Evolutionary conservation across 2,329 filamentous ascomycete genomes (phyloP), one percentile per base, ranked within the genome.

Genomic region (Fusarium decemcellulare): DNA sequence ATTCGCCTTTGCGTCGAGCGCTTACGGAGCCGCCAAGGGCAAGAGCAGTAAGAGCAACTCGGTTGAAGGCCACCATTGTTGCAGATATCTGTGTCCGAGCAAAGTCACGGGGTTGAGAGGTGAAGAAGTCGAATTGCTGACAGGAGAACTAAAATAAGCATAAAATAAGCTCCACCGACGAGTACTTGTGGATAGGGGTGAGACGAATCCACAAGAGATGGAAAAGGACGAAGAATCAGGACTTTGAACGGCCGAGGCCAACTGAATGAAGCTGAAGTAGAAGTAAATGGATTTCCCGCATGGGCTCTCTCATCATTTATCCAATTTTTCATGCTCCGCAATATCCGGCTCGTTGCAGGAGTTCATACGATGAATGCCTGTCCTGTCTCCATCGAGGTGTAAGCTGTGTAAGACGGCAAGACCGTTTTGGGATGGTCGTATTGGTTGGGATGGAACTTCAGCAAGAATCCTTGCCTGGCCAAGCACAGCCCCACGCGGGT

Each of bases 41-140:
- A 14, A 73, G 48, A n/a, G 65, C 53, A 43, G 51, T 43, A 39
- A 73, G 40, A 39, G 56, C 60, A 34, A 71, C 16, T n/a, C 37
- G 60, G 16, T 58, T 63, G n/a, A 71, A 34, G 12, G 55, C 50
- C 34, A 72, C 63, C 72, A 74, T 74, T 61, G 11, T 64, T 34
- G 36, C 9, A 15, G 42, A 53, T 57, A 5, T 15, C 18, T 18
- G 18, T 32, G n/a, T 16, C 29, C 7, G 16, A 46, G 14, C 37
- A 43, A 51, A 40, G 37, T 16, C 14, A 10, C 43, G 5, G 32
- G 16, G 42, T 18, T 57, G 34, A 23, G 52, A 29, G 18, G 46
- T 40, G 50, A 27, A n/a, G 29, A 55, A 8, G 18, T 44, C 16
- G 27, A 16, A 34, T 39, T 48, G 51, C 15, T 40, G 39, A 29